These are phyloP conservation scores for Cladorrhinum sp. DNA, from an alignment of 2,329 filamentous ascomycete species.

Conservation along the genomic window DNA sequence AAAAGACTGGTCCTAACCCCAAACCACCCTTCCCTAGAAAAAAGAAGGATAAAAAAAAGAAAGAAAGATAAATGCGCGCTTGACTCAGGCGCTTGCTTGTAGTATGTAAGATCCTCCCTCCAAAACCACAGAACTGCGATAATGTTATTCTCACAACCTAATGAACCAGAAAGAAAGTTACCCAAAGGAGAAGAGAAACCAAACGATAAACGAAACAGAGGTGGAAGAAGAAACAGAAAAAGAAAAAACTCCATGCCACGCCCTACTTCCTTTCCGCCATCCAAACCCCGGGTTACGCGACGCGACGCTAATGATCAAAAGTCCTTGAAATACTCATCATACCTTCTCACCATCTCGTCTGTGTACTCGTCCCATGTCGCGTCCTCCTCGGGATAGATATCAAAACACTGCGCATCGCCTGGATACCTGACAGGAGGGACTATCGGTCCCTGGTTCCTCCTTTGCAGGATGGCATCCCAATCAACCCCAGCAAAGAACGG, in stretches of 20 bases:
- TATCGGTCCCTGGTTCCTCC: conserved; percentile 66
- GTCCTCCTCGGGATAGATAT: conserved; percentile 76
- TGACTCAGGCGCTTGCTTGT: no score
- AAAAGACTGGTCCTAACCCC: no score
- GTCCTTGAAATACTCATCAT: conserved; percentile 68
- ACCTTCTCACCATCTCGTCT: conserved; percentile 64
- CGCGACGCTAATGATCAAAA: conserved; percentile 49
- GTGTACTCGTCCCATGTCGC: conserved; percentile 64
- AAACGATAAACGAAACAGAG: neutral
- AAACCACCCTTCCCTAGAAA: no score
- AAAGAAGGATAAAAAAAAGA: no score
- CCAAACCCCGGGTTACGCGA: neutral
- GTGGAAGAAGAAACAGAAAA: neutral
- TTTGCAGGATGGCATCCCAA: conserved; percentile 69
- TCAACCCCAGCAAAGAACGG: conserved; percentile 71
- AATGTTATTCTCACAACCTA: no score
- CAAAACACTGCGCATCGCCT: conserved; percentile 78
- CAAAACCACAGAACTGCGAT: no score
- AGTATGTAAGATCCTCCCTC: no score
- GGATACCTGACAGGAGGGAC: conserved; percentile 69
- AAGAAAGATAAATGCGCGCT: no score
- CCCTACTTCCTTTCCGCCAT: neutral
- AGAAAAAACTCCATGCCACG: neutral
- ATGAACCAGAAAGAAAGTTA: neutral
- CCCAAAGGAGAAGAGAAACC: neutral